These are phyloP conservation scores for Odonthalia washingtoniensis DNA, from an alignment of 31 red algal species.

Conservation along the genomic window DNA sequence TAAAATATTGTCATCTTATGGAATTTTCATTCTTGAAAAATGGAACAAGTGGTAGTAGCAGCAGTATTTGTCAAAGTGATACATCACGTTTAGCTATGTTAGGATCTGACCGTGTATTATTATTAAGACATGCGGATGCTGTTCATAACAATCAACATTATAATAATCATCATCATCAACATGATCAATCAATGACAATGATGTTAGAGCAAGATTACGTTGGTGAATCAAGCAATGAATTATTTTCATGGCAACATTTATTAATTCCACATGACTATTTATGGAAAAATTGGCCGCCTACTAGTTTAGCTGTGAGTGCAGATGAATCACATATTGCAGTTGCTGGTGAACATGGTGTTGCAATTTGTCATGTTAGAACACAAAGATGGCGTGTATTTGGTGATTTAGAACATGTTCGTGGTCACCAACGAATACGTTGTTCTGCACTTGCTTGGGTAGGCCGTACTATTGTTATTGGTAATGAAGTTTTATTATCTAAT, in stretches of 20 bases:
- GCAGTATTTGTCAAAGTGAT: too few species aligned
- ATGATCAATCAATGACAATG: background rate
- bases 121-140: conserved; percentile 60
- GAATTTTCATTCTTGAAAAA: too few species aligned
- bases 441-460: conserved; percentile 89
- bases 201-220: too few species aligned
- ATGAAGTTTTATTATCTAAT: conserved; percentile 24
- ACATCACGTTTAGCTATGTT: too few species aligned
- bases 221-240: conserved; percentile 43
- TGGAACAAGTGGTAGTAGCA: too few species aligned
- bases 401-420: conserved; percentile 61
- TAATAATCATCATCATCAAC: too few species aligned
- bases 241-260: conserved; percentile 81
- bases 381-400: conserved; percentile 89
- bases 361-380: conserved; percentile 78
- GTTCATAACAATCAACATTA: background rate
- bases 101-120: conserved; percentile 65
- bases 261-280: conserved; percentile 83
- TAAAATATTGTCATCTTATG: conserved; percentile 56
- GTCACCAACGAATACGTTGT: conserved; percentile 71
- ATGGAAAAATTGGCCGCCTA: conserved; percentile 85
- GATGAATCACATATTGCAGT: conserved; percentile 84
- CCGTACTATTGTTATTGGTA: conserved; percentile 69
- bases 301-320: conserved; percentile 63
- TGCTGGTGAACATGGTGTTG: conserved; percentile 83